Percentiles rank a stretch among this genome's conserved stretches.
Evolutionary conservation across 1,284 basidiomycete genomes (phyloP).

Genomic region (Naganishia albida): DNA sequence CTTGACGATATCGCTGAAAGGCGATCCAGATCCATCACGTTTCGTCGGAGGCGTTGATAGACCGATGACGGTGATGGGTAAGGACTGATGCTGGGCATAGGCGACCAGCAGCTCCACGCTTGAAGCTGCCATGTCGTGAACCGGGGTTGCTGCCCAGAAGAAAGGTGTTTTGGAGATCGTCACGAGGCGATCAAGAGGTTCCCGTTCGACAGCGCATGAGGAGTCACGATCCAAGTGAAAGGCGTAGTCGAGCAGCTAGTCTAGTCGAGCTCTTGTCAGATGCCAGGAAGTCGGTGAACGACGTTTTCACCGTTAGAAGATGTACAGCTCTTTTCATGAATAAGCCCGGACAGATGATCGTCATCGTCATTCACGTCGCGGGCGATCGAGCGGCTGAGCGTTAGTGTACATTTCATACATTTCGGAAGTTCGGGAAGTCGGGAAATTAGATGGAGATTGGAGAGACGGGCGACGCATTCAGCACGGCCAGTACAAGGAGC

Average conservation of each 20-base stretch:
- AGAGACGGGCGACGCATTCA: no score
- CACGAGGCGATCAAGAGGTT: background rate
- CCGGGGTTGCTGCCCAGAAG: background rate
- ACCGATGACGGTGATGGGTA: background rate
- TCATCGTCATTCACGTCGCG: no score
- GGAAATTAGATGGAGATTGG: no score
- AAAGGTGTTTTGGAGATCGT: background rate
- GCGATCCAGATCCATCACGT: background rate
- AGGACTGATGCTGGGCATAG: background rate
- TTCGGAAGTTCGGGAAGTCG: background rate
- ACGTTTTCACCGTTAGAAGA: no score
- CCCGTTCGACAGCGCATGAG: background rate
- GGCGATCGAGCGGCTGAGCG: background rate
- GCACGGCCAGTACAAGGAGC: no score
- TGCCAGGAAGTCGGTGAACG: no score
- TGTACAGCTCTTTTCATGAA: no score
- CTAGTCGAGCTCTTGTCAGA: no score
- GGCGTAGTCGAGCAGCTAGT: no score
- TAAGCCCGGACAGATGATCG: no score
- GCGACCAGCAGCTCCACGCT: conserved; percentile 11
- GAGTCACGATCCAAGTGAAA: no score
- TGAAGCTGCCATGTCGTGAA: background rate
- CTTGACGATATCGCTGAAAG: conserved; percentile 9
- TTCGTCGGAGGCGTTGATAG: background rate
- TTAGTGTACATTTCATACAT: background rate